Base-by-base conservation (phyloP, 73 alveolate species). In the Stentor roeselii region DNA sequence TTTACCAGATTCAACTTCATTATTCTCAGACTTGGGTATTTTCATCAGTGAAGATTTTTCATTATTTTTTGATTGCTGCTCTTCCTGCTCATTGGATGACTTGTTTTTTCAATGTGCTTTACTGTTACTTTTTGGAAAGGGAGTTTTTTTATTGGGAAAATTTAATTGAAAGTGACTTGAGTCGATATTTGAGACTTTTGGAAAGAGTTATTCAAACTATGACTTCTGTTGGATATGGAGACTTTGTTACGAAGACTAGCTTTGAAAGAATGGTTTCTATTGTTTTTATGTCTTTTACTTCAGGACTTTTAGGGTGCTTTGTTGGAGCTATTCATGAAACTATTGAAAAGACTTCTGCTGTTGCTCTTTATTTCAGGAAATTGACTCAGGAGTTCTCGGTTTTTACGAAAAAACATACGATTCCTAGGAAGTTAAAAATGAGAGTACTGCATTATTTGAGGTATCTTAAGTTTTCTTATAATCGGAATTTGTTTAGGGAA, bases 191-290 rank as follows among this genome's bases (percentile, higher is more conserved):
- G 21, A 50, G 67, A 50, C 21, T 50, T 50, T 11, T 50, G 6
- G 67, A 50, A 50, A 50, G 67, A 50, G 67, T 50, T 50, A 50
- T 50, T 50, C 67, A 50, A 50, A 50, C 67, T 50, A 50, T 50
- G 67, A 50, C 67, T 50, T 50, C 67, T 11, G 37, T 67, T 67
- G 80, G 80, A 2, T 67, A 67, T 67, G 80, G 80, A 2, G 80
- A 67, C 2, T 21, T 30, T 32, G 41, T 21, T 1, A 40, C 41
- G 1, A 36, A 30, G 27, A 30, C 80, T 27, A 30, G 42, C 2
- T 32, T 21, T 67, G 80, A 67, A 2, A n/a, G 37, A 67, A 34
- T 67, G 21, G 50, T 67, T 30, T 15, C 80, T 67, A 67, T 67
- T 21, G 34, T 67, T 27, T 67, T 21, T 2, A 67, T 67, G 80